Base-by-base conservation (phyloP, 1,284 basidiomycete species). In the Malassezia restricta region DNA sequence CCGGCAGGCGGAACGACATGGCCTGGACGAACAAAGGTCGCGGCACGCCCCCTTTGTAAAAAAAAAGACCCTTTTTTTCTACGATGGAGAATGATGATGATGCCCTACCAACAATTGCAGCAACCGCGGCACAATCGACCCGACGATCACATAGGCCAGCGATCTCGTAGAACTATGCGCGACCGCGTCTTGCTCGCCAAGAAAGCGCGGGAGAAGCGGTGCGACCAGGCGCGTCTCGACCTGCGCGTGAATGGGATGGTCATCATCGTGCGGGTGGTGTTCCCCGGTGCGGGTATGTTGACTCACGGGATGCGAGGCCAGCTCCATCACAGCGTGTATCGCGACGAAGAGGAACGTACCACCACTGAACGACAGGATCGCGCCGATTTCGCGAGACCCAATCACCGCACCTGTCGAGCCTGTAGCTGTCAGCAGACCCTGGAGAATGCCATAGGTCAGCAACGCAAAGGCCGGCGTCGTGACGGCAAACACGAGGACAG, bases 321-420 rank as follows among this genome's bases (percentile, higher is more conserved):
- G 56, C 39, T 70, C 64, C 15, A 68, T 51, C 24, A 75, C 64
- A 0, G 71, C 69, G 33, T 74, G 71, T 2, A 90, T 91, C 0
- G 90, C 89, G 31, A 95, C 90, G 69, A 91, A 95, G 29, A 95
- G 77, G 74, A 95, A 95, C 1, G 87, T 89, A 12, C 90, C 90
- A 35, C 87, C 91, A 14, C 86, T 88, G 57, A 87, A 77, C n/a
- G 88, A 77, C 17, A 90, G 76, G 1, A 84, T 82, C 6, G 81
- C 74, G 6, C 86, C 87, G 0, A 85, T 83, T 27, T 64, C 59
- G 31, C 49, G 62, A 0, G 43, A 48, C 24, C 59, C 58, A 5
- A 70, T 63, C 15, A 54, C 54, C 12, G 27, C 47, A 5, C 24
- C 43, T 0, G 37, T 30, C 3, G 37, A 37, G 33, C 40, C 53